Conservation (phyloP, 139 green algal genomes). For the Closterium sp. region DNA sequence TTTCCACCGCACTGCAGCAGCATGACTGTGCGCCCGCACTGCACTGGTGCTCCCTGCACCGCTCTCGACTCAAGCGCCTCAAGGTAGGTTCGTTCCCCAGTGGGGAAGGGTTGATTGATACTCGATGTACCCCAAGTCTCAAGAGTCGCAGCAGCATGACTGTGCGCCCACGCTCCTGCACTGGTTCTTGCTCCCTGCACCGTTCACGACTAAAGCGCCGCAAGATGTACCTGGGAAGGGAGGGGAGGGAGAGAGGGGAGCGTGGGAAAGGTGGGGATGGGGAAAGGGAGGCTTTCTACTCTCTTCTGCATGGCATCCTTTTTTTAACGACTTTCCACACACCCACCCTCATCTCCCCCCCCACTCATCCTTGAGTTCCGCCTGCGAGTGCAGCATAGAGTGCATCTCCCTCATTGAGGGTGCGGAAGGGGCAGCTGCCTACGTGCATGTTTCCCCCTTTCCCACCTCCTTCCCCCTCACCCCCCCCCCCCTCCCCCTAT, state of each 20-base stretch:
- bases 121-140: too few relatives aligned
- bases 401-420: too few relatives aligned
- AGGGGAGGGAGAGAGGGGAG: slow-evolving; percentile 51
- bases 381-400: too few relatives aligned
- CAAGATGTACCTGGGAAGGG: neutral
- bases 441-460: neutral
- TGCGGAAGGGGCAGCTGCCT: neutral
- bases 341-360: too few relatives aligned
- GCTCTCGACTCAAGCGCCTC: neutral
- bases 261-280: slow-evolving; percentile 61
- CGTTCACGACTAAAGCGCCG: neutral
- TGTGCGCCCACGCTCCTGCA: too few relatives aligned
- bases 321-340: too few relatives aligned
- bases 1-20: neutral
- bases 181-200: neutral
- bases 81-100: too few relatives aligned
- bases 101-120: too few relatives aligned
- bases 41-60: neutral
- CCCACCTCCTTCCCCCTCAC: neutral
- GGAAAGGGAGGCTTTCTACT: too few relatives aligned
- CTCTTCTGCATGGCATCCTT: neutral
- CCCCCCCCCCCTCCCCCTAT: neutral
- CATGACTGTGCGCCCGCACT: neutral
- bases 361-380: too few relatives aligned
- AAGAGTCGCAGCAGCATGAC: too few relatives aligned